phyloP scores from a whole-genome alignment of 805 yeast species.

The Yamadazyma sp. region DNA sequence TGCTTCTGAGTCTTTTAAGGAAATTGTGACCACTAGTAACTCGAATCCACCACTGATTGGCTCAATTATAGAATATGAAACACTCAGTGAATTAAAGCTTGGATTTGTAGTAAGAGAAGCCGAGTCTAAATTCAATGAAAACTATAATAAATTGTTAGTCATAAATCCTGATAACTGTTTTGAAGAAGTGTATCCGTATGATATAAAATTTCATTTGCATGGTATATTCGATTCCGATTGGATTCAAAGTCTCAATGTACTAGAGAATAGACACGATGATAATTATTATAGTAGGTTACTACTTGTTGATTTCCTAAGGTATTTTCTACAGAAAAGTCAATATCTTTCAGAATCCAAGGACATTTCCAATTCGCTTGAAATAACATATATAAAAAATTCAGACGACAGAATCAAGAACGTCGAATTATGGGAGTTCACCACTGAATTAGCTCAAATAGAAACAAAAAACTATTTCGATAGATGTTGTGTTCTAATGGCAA shows the following conservation, averaged over 20 bases:
- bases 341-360: too few species aligned
- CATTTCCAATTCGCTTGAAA: too few species aligned
- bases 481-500: constrained; percentile 25
- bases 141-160: constrained; percentile 28
- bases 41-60: constrained; percentile 26
- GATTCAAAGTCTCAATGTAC: constrained; percentile 14
- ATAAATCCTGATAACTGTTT: constrained; percentile 32
- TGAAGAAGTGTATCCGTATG: constrained; percentile 21
- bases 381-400: constrained; percentile 22
- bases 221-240: constrained; percentile 21
- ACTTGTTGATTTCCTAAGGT: constrained; percentile 20
- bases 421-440: constrained; percentile 8
- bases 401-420: constrained; percentile 1
- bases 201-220: constrained; percentile 29
- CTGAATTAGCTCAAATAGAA: constrained; percentile 8
- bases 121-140: constrained; percentile 29
- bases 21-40: constrained; percentile 15
- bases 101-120: constrained; percentile 38
- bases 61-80: constrained; percentile 35
- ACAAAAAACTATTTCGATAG: constrained; percentile 24
- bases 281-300: constrained; percentile 15
- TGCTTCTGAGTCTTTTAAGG: constrained; percentile 11
- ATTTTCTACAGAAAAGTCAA: constrained; percentile 4
- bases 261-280: constrained; percentile 22
- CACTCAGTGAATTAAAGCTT: constrained; percentile 15